Evolutionary conservation across 371 early-diverging fungal genomes (phyloP).

Genomic region (Cokeromyces recurvatus): DNA sequence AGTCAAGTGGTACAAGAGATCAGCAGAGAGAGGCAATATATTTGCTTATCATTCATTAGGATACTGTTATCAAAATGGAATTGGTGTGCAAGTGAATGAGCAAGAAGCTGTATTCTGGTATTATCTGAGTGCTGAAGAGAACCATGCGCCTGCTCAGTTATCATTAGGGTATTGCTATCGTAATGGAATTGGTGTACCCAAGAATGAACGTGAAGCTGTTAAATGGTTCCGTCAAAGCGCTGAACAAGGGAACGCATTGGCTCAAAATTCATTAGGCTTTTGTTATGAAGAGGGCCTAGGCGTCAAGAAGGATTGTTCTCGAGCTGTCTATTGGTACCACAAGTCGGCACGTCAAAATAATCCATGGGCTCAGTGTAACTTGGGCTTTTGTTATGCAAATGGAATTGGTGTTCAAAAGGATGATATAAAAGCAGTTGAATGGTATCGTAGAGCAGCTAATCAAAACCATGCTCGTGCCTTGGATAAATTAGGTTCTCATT

Average conservation of each 20-base stretch:
- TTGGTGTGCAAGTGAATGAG: slow-evolving; percentile 66
- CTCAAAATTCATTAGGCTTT: slow-evolving; percentile 83
- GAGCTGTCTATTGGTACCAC: slow-evolving; percentile 81
- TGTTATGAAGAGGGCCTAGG: slow-evolving; percentile 79
- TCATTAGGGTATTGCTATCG: slow-evolving; percentile 81
- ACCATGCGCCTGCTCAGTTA: slow-evolving; percentile 68
- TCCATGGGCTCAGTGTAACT: slow-evolving; percentile 83
- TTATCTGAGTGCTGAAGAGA: slow-evolving; percentile 59
- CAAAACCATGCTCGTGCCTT: slow-evolving; percentile 69
- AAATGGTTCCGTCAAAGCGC: slow-evolving; percentile 66
- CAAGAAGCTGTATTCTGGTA: slow-evolving; percentile 72
- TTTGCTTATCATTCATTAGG: slow-evolving; percentile 81
- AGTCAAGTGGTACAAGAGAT: slow-evolving; percentile 59
- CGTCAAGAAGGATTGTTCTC: slow-evolving; percentile 53
- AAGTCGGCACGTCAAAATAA: slow-evolving; percentile 76
- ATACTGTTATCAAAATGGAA: slow-evolving; percentile 85
- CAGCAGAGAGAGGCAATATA: slow-evolving; percentile 72
- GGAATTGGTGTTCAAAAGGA: slow-evolving; percentile 71
- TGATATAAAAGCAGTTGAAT: slow-evolving; percentile 59
- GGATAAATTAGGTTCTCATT: slow-evolving; percentile 81
- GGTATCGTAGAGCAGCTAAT: slow-evolving; percentile 68
- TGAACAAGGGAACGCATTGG: slow-evolving; percentile 70
- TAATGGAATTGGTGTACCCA: slow-evolving; percentile 67
- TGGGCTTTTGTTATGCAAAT: slow-evolving; percentile 84
- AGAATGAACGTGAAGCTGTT: slow-evolving; percentile 60